Base-by-base conservation (phyloP, 768 basidiomycete species). In the Gymnopilus dilepis region DNA sequence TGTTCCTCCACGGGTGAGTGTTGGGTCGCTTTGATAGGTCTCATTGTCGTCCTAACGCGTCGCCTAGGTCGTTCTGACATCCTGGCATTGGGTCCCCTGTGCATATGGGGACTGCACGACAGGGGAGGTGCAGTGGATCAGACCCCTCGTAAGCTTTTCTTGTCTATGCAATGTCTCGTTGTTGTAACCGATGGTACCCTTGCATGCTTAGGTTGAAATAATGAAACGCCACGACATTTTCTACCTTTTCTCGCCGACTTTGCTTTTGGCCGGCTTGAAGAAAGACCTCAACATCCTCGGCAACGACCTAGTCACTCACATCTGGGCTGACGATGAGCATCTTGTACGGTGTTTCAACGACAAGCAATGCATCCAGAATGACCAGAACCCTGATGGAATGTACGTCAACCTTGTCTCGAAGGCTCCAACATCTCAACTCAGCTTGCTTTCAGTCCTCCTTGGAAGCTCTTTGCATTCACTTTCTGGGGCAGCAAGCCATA, bases 71-170 rank as follows among this genome's bases (percentile, higher is more conserved):
- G 54, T 64, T 21, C 48, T 64, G 3, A 60, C 62, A 26, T 60
- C 62, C 41, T 64, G 62, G 62, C 62, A 64, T 37, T 60, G 62
- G 62, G 53, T 64, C 15, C 62, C 62, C 24, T 64, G 62, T 41
- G 62, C 62, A 17, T 7, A 60, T 21, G 62, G 62, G 6, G 45
- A 54, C 5, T 64, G 62, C 31, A 64, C 62, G 24, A 64, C 59
- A 8, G 62, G 62, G 37, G 62, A 64, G 38, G 59, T 60, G 2
- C 62, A 64, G 42, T 64, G 59, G 62, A 56, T 64, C 21, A 38
- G 62, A 42, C 62, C 62, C 17, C 52, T 63, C 9, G 58, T 60
- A 26, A 26, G 37, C 56, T 28, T 34, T 6, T n/a, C 8, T 12
- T 40, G 2, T 15, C 43, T 34, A 4, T 21, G n/a, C n/a, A n/a